phyloP scores from a whole-genome alignment of 345 rosid species.

The Hibiscus trionum region DNA sequence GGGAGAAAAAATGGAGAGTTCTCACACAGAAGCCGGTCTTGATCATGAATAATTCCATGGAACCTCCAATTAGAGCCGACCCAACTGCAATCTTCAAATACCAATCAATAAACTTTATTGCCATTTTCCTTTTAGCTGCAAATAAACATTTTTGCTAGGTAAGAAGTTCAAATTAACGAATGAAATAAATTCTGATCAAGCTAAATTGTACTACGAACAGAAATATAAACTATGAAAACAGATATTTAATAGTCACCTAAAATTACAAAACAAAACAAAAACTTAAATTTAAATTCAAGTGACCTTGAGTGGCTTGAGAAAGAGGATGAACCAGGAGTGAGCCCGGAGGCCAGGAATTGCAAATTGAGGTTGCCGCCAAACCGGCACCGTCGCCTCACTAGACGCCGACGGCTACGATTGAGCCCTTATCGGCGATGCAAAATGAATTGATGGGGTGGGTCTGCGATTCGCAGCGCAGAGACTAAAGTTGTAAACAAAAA shows the following conservation, averaged over 20 bases:
- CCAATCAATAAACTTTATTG: conserved; percentile 63
- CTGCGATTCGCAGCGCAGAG: background rate
- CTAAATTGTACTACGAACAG: background rate
- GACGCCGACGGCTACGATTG: background rate
- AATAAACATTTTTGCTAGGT: background rate
- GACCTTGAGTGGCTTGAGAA: background rate
- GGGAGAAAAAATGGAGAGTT: conserved; percentile 23
- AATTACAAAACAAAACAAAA: background rate
- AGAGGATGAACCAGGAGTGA: background rate
- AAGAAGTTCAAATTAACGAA: background rate
- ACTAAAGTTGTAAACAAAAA: background rate
- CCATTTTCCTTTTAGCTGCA: conserved; percentile 1
- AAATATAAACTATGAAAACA: background rate
- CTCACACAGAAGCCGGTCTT: conserved; percentile 87
- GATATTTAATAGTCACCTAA: background rate
- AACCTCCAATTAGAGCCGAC: conserved; percentile 67
- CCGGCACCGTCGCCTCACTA: too few species aligned
- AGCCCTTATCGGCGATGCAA: background rate
- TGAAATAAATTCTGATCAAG: background rate
- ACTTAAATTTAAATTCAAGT: background rate
- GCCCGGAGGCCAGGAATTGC: background rate
- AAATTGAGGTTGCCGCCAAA: background rate
- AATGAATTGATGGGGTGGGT: background rate
- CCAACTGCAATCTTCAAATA: conserved; percentile 69
- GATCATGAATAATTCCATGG: conserved; percentile 93